Base-by-base conservation (phyloP, 129 eudicot species). In the Pulicaria dysenterica region DNA sequence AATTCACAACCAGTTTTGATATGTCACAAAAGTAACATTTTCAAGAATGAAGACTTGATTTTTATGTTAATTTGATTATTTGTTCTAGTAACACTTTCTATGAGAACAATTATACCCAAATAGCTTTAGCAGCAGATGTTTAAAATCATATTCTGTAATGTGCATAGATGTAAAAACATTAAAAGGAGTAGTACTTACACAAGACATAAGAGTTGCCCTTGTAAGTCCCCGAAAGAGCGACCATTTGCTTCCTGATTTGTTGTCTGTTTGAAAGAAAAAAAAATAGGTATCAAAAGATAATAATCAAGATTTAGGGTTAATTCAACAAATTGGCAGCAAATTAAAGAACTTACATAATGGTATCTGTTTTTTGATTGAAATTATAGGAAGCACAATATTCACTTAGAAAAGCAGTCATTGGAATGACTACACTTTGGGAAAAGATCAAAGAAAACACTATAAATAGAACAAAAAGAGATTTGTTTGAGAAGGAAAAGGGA, bases 161-260 rank as follows among this genome's bases (percentile, higher is more conserved):
- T 38, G 59, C 45, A 31, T 5, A 49, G 39, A 73, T 10, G n/a
- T 1, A 38, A 58, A 4, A 31, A n/a, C 24, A 40, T 3, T 48
- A 16, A 64, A 60, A 48, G n/a, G n/a, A n/a, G 15, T n/a, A 68
- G 10, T 46, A 76, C 88, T 76, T 80, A 83, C 88, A 0, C 58
- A 69, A n/a, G 69, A 74, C 88, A 83, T 80, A 63, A 83, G 82
- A 80, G 53, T 42, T 38, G 79, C 84, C 13, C 88, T 85, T 7
- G 88, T 72, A 34, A 83, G 79, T 69, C 88, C 88, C 2, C 88
- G 85, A 41, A 76, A 65, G 40, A 83, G 84, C n/a, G 88, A 83
- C 65, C 82, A 85, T 76, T 83, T 83, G 76, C 88, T 83, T 74
- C 84, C 77, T 24, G 84, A 74, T 76, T 78, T 83, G 45, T 72